Base-by-base conservation (phyloP, 345 rosid genomes). In the Ceriops tagal region DNA sequence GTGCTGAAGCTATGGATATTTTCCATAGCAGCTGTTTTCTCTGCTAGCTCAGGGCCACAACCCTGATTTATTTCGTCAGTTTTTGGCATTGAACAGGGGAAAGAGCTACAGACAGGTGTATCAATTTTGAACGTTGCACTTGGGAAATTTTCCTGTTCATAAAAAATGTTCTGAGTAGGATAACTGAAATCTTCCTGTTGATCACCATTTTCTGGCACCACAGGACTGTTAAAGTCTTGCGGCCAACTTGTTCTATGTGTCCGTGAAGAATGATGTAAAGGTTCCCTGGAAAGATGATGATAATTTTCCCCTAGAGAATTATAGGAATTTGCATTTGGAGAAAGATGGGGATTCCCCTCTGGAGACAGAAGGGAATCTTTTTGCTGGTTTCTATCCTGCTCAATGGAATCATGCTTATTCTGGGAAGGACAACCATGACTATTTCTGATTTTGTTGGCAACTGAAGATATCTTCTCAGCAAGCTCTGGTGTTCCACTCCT, bases 91-190 rank as follows among this genome's bases (percentile, higher is more conserved):
- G 80, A 66, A 76, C 79, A 71, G 16, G 74, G 82, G 28, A 81
- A 81, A 68, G 83, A 76, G 60, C 77, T 86, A n/a, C 37, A 68
- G 43, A 55, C 68, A 51, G 90, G 90, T 26, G 80, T 77, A 77
- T 60, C 72, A 63, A 79, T 70, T 68, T 80, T 84, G 67, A 89
- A 80, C 21, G 92, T 85, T 72, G 92, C 97, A 82, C 93, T 87
- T 67, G 63, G 82, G 60, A 77, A 74, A 71, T 74, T 84, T 65
- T 79, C 73, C 68, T 74, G 81, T 59, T 72, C 81, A 59, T 80
- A 78, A 18, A 64, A 32, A 58, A 70, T 53, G 68, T 79, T 77
- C 65, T 76, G 79, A 16, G 52, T 61, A 72, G 81, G 51, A 67
- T 62, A 63, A 67, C 43, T 71, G 26, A 72, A 24, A 20, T 57